These are phyloP conservation scores for Prunus davidiana DNA, from an alignment of 306 rosid species.

Conservation along the genomic window DNA sequence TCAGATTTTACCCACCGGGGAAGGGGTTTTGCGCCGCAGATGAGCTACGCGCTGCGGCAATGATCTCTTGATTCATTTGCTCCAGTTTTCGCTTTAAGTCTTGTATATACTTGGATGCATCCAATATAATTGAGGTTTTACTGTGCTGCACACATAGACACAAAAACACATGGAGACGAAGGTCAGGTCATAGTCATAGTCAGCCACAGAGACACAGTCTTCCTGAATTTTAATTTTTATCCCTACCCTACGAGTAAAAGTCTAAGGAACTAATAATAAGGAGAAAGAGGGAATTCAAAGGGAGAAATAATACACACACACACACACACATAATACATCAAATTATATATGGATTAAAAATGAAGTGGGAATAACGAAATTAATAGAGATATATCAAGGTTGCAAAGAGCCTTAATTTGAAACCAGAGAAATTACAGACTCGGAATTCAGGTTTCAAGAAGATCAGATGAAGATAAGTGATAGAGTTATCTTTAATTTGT, in stretches of 20 bases:
- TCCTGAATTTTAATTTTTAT: too few relatives aligned
- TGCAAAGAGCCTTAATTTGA: neutral
- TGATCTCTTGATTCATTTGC: conserved; percentile 5
- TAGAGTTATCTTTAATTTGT: neutral
- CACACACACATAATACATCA: neutral
- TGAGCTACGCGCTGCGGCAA: neutral
- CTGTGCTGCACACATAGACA: conserved; percentile 25
- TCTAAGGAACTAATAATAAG: too few relatives aligned
- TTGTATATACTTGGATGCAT: conserved; percentile 36
- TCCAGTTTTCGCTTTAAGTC: conserved; percentile 34
- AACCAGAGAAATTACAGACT: neutral
- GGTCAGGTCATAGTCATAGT: too few relatives aligned
- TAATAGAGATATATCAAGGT: neutral
- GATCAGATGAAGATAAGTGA: neutral
- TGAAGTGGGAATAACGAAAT: neutral
- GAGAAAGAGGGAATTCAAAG: too few relatives aligned
- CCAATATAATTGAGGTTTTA: conserved; percentile 35
- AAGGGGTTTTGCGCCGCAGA: conserved; percentile 33
- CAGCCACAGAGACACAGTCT: too few relatives aligned
- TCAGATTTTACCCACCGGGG: conserved; percentile 42
- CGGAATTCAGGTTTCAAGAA: neutral
- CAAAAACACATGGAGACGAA: neutral
- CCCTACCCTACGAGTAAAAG: too few relatives aligned
- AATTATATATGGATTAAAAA: neutral
- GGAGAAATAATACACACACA: neutral